Conservation (phyloP, 306 rosid species). For the Abrus pulchellus region DNA sequence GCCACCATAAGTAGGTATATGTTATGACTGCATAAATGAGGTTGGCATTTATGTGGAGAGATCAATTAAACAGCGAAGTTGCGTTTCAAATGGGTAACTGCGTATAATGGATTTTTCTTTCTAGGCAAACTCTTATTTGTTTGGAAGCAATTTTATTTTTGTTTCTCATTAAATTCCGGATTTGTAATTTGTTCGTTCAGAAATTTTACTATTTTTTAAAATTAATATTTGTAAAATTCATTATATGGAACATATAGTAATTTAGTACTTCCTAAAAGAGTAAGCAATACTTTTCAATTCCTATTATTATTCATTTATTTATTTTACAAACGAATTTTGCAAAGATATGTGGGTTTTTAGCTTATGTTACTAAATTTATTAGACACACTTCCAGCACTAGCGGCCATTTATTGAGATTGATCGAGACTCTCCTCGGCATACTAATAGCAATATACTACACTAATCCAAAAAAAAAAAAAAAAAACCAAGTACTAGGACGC, state of each 20-base stretch:
- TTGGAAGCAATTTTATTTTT: background rate
- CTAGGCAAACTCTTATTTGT: background rate
- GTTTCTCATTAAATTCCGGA: background rate
- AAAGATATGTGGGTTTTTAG: background rate
- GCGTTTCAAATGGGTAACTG: background rate
- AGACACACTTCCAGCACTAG: background rate
- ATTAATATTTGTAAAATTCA: no score
- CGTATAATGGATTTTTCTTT: background rate
- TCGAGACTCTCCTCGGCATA: background rate
- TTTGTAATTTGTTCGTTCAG: background rate
- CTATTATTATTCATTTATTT: background rate
- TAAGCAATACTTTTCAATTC: background rate
- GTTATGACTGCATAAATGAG: background rate
- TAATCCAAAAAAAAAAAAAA: no score
- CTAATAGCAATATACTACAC: no score
- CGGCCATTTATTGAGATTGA: slow-evolving; percentile 17
- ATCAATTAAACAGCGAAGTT: slow-evolving; percentile 15
- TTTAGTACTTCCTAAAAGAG: no score
- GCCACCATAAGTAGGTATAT: background rate
- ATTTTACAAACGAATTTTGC: background rate
- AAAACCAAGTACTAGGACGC: no score
- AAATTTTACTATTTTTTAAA: background rate
- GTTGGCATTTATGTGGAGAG: background rate
- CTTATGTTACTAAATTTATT: background rate
- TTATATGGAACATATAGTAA: background rate